Conservation (phyloP, 441 rosid species). For the Euphorbia celastroides region DNA sequence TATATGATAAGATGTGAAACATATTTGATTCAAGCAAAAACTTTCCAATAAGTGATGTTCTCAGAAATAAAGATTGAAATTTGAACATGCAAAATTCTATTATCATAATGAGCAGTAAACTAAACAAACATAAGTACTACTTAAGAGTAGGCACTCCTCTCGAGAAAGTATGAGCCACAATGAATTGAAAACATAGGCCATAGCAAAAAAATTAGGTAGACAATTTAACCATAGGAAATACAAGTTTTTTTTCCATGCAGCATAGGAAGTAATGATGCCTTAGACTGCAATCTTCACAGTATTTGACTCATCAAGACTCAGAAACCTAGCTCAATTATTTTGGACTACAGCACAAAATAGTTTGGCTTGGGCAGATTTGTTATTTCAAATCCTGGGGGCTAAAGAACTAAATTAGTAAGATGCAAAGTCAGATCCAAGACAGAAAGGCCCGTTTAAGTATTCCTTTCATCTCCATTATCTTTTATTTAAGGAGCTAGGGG, state of each 20-base stretch:
- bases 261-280: neutral
- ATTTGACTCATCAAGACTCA: neutral
- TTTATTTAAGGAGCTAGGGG: neutral
- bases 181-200: no score
- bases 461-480: neutral
- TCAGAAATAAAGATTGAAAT: neutral
- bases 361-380: neutral
- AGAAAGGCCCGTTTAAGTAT: neutral
- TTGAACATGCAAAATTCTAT: no score
- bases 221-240: neutral
- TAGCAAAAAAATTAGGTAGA: neutral
- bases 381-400: neutral
- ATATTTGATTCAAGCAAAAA: neutral
- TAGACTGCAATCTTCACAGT: neutral
- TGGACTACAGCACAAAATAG: neutral
- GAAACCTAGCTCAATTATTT: neutral
- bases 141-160: neutral
- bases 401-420: neutral
- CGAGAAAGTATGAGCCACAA: neutral
- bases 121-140: neutral
- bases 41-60: neutral
- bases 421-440: neutral
- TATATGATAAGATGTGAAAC: no score
- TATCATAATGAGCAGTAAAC: no score
- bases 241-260: neutral